Conservation (phyloP, 225 moss, liverwort and hornwort species). For the Pleurozium schreberi region DNA sequence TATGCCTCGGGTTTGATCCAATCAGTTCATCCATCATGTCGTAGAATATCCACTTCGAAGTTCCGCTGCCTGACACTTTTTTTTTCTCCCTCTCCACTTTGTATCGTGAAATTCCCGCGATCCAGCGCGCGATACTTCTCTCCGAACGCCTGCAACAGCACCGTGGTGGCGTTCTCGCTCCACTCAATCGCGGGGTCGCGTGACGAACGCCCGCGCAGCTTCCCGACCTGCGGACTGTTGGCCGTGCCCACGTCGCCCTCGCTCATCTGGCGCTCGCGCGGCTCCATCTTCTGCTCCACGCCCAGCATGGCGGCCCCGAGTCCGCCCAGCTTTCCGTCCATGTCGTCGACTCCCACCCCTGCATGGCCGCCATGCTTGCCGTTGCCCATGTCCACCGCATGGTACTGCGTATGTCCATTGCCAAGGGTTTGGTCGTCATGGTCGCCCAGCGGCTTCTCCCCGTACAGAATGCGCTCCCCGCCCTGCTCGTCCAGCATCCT, state of each 20-base stretch:
- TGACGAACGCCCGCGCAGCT: conserved; percentile 14
- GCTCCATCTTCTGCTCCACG: conserved; percentile 27
- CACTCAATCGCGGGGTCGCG: conserved; percentile 39
- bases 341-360: not conserved
- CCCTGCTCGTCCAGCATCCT: conserved; percentile 30
- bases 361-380: conserved; percentile 19
- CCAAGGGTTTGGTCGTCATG: conserved; percentile 14
- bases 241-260: conserved; percentile 35
- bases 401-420: conserved; percentile 12
- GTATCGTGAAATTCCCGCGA: conserved; percentile 53
- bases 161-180: conserved; percentile 37
- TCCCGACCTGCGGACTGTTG: conserved; percentile 20
- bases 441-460: conserved; percentile 32
- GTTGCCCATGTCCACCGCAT: conserved; percentile 25
- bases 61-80: conserved; percentile 21
- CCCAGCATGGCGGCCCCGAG: conserved; percentile 20
- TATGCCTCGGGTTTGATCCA: conserved; percentile 43
- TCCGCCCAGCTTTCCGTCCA: conserved; percentile 27
- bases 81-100: conserved; percentile 58
- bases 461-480: conserved; percentile 29
- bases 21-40: conserved; percentile 58
- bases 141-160: conserved; percentile 38
- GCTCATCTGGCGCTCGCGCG: conserved; percentile 15
- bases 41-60: conserved; percentile 44
- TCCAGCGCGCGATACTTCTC: conserved; percentile 49